Evolutionary conservation across 805 yeast genomes (phyloP), one percentile per base, ranked within the genome.

Genomic region (Wickerhamomyces canadensis): DNA sequence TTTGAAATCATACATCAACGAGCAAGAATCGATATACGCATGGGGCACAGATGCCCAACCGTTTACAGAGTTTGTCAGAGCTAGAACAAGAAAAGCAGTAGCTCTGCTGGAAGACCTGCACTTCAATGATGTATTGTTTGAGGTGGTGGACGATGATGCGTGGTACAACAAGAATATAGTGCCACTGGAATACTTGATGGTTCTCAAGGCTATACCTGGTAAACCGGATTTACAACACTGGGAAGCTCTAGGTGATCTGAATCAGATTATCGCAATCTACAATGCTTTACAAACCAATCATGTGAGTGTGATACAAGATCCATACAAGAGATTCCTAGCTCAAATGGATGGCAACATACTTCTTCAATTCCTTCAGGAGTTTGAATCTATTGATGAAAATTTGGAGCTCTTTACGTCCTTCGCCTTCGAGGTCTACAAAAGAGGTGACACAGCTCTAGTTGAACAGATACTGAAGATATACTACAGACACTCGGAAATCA

Each of bases 171-270:
- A 58, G 1, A 42, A 55, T 3, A 27, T 61, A 1, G 34, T 47
- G 21, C 67, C 67, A 3, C 48, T 57, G 35, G 43, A 52, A 14
- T 57, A 56, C 42, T 35, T 51, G 9, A 48, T n/a, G n/a, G n/a
- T n/a, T n/a, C n/a, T n/a, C n/a, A n/a, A n/a, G n/a, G n/a, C n/a
- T n/a, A n/a, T n/a, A n/a, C n/a, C n/a, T 9, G 18, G 12, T 3
- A 27, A 27, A 16, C 14, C 52, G 7, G 47, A 34, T 11, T 51
- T 61, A 4, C 30, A 27, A 19, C 51, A 51, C 6, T 60, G 58
- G 38, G 55, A 55, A 35, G 18, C 30, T 11, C 32, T 52, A 33
- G 19, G 32, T 9, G 36, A 46, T 2, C n/a, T 13, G 5, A 41
- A 46, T 3, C 48, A 42, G 4, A 41, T 57, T 7, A 17, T 33